phyloP scores from a whole-genome alignment of 139 green algal species.

The Nannochloris sp. region DNA sequence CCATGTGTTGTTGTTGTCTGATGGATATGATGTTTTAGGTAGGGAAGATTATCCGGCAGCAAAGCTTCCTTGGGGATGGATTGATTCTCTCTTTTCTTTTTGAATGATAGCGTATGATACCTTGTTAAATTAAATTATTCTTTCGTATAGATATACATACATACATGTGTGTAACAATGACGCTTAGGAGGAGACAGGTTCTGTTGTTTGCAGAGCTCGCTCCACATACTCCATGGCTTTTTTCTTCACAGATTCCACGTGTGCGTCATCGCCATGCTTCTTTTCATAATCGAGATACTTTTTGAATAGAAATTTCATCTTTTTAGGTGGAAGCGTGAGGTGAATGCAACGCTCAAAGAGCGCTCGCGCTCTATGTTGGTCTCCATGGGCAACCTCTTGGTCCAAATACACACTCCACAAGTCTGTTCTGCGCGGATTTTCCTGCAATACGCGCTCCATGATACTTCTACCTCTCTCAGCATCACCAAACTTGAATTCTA shows the following conservation, averaged over 20 bases:
- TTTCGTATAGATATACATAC: too few species aligned
- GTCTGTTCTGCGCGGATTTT: slow-evolving; percentile 89
- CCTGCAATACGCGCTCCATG: slow-evolving; percentile 81
- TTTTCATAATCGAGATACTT: slow-evolving; percentile 89
- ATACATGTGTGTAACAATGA: not conserved
- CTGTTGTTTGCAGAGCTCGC: not conserved
- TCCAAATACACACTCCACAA: slow-evolving; percentile 95
- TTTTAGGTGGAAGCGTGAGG: slow-evolving; percentile 75
- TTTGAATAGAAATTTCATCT: slow-evolving; percentile 89
- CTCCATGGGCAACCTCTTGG: slow-evolving; percentile 50
- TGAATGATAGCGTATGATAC: not conserved
- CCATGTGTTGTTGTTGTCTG: slow-evolving; percentile 18
- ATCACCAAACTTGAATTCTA: slow-evolving; percentile 73
- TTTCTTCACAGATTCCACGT: slow-evolving; percentile 74
- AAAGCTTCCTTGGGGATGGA: not conserved
- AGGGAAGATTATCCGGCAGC: not conserved
- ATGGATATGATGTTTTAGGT: slow-evolving; percentile 12
- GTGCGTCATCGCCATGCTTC: slow-evolving; percentile 50
- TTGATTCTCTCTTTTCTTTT: not conserved
- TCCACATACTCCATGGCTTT: slow-evolving; percentile 84
- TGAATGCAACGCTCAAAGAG: slow-evolving; percentile 84
- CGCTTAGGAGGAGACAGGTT: too few species aligned
- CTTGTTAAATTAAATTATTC: not conserved
- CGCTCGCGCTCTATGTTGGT: slow-evolving; percentile 39
- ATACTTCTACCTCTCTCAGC: slow-evolving; percentile 67